Conservation (phyloP, 768 basidiomycete genomes). For the Phylloporus sp. region DNA sequence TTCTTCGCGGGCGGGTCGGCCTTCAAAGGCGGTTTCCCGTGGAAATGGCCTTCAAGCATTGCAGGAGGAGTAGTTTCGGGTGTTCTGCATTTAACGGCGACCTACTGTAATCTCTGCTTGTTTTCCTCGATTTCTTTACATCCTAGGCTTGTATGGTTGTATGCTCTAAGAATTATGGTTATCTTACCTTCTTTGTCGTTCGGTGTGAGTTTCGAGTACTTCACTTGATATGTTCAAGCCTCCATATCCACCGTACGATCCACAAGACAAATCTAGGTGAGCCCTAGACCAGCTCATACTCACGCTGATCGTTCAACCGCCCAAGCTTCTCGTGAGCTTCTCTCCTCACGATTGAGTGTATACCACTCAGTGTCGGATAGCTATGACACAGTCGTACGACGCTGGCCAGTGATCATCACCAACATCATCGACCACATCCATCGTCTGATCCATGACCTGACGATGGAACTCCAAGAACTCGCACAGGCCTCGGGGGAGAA, state of each 20-base stretch:
- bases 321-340: slow-evolving; percentile 61
- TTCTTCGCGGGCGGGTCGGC: background rate
- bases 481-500: background rate
- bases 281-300: slow-evolving; percentile 8
- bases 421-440: slow-evolving; percentile 73
- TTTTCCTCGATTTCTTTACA: too few species aligned
- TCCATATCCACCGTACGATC: slow-evolving; percentile 70
- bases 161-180: too few species aligned
- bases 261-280: slow-evolving; percentile 63
- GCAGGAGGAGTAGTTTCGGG: background rate
- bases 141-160: too few species aligned
- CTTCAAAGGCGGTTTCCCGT: background rate
- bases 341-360: background rate
- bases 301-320: background rate
- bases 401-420: slow-evolving; percentile 86
- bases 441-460: slow-evolving; percentile 60
- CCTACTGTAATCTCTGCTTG: too few species aligned
- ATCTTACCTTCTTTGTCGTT: too few species aligned
- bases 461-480: slow-evolving; percentile 35
- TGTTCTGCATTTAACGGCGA: too few species aligned
- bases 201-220: too few species aligned
- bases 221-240: slow-evolving; percentile 39
- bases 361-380: slow-evolving; percentile 33
- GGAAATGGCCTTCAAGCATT: background rate
- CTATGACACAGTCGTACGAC: slow-evolving; percentile 72